Evolutionary conservation across 1,284 basidiomycete species (phyloP).

Genomic region (Ustilago cynodontis): DNA sequence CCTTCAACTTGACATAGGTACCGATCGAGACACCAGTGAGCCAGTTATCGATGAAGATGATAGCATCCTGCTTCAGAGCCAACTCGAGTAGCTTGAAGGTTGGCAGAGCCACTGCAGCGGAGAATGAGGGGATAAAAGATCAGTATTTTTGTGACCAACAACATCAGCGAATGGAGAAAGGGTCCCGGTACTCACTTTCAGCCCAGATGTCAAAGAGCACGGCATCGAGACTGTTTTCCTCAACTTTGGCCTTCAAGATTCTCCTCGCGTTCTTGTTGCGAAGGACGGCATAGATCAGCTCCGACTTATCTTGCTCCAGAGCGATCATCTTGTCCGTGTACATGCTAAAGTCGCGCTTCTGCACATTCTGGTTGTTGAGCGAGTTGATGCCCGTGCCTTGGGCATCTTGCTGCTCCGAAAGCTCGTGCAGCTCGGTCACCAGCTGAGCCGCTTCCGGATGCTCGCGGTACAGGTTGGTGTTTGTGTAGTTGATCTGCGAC

Average conservation of each 20-base stretch:
- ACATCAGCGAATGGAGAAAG: neutral
- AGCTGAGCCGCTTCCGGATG: conserved; percentile 27
- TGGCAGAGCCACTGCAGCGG: conserved; percentile 33
- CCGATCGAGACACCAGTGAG: conserved; percentile 35
- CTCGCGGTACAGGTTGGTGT: conserved; percentile 26
- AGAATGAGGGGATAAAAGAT: neutral
- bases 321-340: conserved; percentile 46
- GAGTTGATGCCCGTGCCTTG: conserved; percentile 40
- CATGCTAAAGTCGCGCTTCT: conserved; percentile 35
- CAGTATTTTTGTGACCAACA: neutral
- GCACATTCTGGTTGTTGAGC: conserved; percentile 31
- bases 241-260: conserved; percentile 40
- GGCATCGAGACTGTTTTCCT: conserved; percentile 27
- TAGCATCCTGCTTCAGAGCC: conserved; percentile 34
- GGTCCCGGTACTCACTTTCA: conserved; percentile 18
- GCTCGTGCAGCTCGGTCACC: conserved; percentile 33
- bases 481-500: conserved; percentile 15
- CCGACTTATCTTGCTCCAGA: conserved; percentile 44
- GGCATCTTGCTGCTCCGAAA: conserved; percentile 36
- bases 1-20: conserved; percentile 23
- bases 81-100: conserved; percentile 42
- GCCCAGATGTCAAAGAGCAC: conserved; percentile 52
- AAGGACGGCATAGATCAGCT: conserved; percentile 28
- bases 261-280: conserved; percentile 35
- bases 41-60: conserved; percentile 47